Evolutionary conservation across 306 rosid genomes (phyloP).

Genomic region (Mucuna pruriens): DNA sequence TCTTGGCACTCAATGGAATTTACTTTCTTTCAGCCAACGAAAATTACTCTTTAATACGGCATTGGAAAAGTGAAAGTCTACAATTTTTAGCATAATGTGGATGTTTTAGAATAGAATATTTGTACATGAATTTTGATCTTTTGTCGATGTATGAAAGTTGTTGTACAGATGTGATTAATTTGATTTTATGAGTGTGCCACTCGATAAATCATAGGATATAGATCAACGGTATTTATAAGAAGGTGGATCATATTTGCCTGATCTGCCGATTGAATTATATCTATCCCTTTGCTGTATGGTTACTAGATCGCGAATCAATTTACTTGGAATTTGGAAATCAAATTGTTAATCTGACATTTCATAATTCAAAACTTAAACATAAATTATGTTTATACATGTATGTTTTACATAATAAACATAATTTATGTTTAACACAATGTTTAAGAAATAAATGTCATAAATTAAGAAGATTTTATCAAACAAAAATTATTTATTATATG

Average conservation of each 20-base stretch:
- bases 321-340: not conserved
- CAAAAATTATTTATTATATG: not conserved
- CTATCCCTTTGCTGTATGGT: not conserved
- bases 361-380: not conserved
- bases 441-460: not conserved
- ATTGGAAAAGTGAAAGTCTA: slow-evolving; percentile 5
- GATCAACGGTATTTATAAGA: not conserved
- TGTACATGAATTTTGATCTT: slow-evolving; percentile 46
- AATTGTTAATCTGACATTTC: not conserved
- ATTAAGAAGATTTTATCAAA: not conserved
- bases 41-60: not conserved
- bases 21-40: slow-evolving; percentile 4
- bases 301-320: not conserved
- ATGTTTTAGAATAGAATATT: slow-evolving; percentile 20
- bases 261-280: not conserved
- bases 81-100: not conserved
- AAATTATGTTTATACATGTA: not conserved
- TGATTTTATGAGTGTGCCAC: not conserved
- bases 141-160: slow-evolving; percentile 31
- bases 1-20: slow-evolving; percentile 9
- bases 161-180: slow-evolving; percentile 24
- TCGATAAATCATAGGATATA: not conserved
- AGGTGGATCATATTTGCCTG: slow-evolving; percentile 1
- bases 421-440: too few relatives aligned
- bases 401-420: not conserved